These are phyloP conservation scores for Phytopythium aichiense DNA, from an alignment of 352 stramenopile species.

Conservation along the genomic window DNA sequence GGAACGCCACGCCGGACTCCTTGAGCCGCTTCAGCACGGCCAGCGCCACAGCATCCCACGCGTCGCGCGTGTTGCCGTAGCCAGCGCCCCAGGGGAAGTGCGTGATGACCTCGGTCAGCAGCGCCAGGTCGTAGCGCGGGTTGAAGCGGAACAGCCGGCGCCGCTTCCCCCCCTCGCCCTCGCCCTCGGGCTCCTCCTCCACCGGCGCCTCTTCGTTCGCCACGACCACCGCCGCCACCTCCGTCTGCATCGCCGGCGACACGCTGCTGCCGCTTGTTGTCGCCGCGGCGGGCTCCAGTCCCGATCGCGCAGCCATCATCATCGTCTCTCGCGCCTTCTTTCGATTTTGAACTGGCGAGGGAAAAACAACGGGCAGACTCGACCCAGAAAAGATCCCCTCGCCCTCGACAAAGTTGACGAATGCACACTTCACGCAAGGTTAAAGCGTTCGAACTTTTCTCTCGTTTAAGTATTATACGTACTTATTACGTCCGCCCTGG, in stretches of 20 bases:
- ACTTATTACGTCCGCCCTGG: too few relatives aligned
- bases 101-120: conserved; percentile 35
- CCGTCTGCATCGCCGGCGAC: background rate
- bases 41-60: conserved; percentile 29
- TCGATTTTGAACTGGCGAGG: background rate
- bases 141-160: conserved; percentile 37
- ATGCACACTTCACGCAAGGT: too few relatives aligned
- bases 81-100: conserved; percentile 37
- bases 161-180: conserved; percentile 6
- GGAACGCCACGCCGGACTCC: conserved; percentile 16
- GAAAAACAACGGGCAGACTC: background rate
- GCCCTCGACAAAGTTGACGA: too few relatives aligned
- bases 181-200: background rate
- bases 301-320: background rate
- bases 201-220: background rate
- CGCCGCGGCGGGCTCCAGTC: background rate
- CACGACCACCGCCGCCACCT: background rate
- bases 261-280: background rate
- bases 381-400: background rate
- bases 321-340: background rate
- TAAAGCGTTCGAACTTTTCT: too few relatives aligned
- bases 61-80: conserved; percentile 34
- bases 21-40: conserved; percentile 24
- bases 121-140: conserved; percentile 29
- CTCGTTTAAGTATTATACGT: too few relatives aligned